Evolutionary conservation across 2,329 filamentous ascomycete genomes (phyloP).

Genomic region (Aureobasidium sp.): DNA sequence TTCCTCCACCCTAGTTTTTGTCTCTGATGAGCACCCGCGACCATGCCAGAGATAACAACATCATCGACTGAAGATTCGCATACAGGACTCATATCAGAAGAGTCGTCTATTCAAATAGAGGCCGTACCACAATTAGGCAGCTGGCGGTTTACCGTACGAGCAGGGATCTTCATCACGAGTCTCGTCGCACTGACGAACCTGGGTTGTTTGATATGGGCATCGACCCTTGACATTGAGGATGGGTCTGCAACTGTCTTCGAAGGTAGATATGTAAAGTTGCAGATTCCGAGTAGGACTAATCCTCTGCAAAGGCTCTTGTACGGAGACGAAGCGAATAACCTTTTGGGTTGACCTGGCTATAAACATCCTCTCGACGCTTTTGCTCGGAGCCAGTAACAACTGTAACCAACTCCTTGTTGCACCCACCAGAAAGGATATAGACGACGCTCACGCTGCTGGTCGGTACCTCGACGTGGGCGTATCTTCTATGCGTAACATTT

Average conservation of each 20-base stretch:
- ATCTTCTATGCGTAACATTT: constrained; percentile 35
- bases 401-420: constrained; percentile 47
- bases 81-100: background rate
- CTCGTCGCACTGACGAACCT: background rate
- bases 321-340: background rate
- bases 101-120: background rate
- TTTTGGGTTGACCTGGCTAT: constrained; percentile 35
- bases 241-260: constrained; percentile 3
- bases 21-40: no score
- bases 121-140: background rate
- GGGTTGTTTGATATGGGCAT: background rate
- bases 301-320: background rate
- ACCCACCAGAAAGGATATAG: constrained; percentile 44
- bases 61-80: background rate
- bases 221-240: background rate
- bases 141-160: background rate
- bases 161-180: background rate
- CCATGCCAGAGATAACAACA: background rate
- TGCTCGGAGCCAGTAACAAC: constrained; percentile 45
- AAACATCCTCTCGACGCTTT: constrained; percentile 40
- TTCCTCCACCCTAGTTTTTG: background rate
- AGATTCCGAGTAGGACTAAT: background rate
- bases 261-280: background rate
- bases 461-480: constrained; percentile 42
- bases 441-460: constrained; percentile 39